These are phyloP conservation scores for Russula abietina DNA, from an alignment of 768 basidiomycete genomes.

Conservation along the genomic window DNA sequence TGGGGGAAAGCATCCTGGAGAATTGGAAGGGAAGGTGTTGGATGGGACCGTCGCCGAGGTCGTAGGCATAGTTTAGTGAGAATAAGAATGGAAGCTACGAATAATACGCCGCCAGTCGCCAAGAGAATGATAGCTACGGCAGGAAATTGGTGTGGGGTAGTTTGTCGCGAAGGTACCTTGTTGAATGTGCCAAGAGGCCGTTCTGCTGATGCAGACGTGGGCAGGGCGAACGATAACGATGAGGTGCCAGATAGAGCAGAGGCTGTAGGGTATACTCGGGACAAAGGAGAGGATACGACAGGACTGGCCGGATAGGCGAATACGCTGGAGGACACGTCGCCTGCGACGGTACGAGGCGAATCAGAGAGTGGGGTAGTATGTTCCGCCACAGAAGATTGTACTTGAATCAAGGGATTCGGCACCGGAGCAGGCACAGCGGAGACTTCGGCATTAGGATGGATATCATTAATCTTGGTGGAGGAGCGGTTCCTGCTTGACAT, in stretches of 20 bases:
- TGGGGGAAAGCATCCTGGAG: constrained; percentile 51
- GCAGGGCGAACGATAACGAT: neutral
- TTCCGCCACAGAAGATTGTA: constrained; percentile 7
- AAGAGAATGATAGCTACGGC: constrained; percentile 47
- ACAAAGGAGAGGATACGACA: neutral
- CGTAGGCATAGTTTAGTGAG: constrained; percentile 43
- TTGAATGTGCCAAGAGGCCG: constrained; percentile 16
- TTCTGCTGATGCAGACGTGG: constrained; percentile 14
- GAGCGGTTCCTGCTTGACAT: constrained; percentile 7
- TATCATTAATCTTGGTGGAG: constrained; percentile 12
- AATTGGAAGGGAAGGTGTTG: constrained; percentile 71
- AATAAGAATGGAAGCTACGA: constrained; percentile 45
- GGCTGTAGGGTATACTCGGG: neutral
- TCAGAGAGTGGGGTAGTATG: constrained; percentile 29
- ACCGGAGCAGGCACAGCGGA: constrained; percentile 46
- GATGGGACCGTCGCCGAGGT: constrained; percentile 48
- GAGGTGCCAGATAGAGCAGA: constrained; percentile 3
- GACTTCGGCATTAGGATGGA: constrained; percentile 29
- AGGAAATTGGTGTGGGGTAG: constrained; percentile 37
- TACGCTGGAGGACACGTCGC: constrained; percentile 4
- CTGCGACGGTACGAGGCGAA: constrained; percentile 10
- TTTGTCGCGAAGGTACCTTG: constrained; percentile 11
- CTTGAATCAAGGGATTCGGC: constrained; percentile 36
- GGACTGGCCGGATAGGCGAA: neutral
- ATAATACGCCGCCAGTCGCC: constrained; percentile 44